Evolutionary conservation across 192 early-diverging fungal genomes (phyloP).

Genomic region (Coemansia sp.): DNA sequence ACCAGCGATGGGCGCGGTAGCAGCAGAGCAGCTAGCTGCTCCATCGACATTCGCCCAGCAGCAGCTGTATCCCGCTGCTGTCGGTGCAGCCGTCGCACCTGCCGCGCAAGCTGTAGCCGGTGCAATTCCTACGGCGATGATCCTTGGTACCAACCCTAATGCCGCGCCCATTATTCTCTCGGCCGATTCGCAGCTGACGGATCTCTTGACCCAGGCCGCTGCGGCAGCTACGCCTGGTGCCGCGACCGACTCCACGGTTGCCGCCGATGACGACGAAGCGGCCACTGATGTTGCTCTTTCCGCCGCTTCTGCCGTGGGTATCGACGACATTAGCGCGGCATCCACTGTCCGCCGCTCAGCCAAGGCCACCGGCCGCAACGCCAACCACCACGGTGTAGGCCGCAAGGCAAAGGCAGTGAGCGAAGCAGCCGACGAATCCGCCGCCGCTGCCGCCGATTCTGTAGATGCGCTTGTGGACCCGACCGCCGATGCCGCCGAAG

Average conservation of each 20-base stretch:
- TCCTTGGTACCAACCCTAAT: neutral
- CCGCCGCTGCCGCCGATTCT: neutral
- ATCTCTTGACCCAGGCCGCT: slow-evolving; percentile 10
- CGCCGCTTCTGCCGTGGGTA: neutral
- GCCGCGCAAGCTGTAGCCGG: slow-evolving; percentile 6
- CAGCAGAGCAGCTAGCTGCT: slow-evolving; percentile 13
- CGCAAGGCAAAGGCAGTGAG: neutral
- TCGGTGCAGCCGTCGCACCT: slow-evolving; percentile 9
- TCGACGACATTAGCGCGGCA: neutral
- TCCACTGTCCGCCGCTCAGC: slow-evolving; percentile 8
- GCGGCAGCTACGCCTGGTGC: neutral
- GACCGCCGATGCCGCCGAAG: slow-evolving; percentile 2
- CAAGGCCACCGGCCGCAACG: neutral
- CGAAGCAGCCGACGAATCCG: neutral
- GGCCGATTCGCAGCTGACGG: slow-evolving; percentile 7
- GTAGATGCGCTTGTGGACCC: neutral
- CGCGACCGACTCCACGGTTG: neutral
- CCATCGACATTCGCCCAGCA: slow-evolving; percentile 19
- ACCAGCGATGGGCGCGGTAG: slow-evolving; percentile 7
- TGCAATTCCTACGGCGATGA: slow-evolving; percentile 8
- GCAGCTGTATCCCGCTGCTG: slow-evolving; percentile 32
- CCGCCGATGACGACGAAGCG: neutral
- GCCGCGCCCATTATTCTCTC: slow-evolving; percentile 9
- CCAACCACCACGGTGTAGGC: neutral
- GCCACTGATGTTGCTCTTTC: neutral